These are phyloP conservation scores for Multifurca ochricompacta DNA, from an alignment of 768 basidiomycete genomes.

Conservation along the genomic window DNA sequence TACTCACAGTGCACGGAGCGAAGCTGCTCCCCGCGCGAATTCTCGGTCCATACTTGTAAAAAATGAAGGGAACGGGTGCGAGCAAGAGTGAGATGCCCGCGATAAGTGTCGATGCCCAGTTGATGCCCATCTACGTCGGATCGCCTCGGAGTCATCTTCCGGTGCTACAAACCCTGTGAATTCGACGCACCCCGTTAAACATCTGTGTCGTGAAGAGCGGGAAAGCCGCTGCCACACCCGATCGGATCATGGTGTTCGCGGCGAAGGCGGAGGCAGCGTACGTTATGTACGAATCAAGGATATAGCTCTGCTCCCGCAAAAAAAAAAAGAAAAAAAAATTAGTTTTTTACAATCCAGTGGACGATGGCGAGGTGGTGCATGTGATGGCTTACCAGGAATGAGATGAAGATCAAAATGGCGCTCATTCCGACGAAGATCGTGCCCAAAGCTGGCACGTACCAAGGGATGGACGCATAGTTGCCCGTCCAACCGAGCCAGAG, in stretches of 20 bases:
- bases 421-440: constrained; percentile 16
- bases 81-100: constrained; percentile 17
- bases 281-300: constrained; percentile 19
- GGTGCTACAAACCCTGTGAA: constrained; percentile 10
- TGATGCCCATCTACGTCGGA: constrained; percentile 7
- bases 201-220: constrained; percentile 30
- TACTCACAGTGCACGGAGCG: constrained; percentile 27
- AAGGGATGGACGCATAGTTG: constrained; percentile 12
- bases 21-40: constrained; percentile 47
- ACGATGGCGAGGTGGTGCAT: neutral
- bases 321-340: too few species aligned
- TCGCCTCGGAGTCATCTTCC: too few species aligned
- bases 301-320: too few species aligned
- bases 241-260: too few species aligned
- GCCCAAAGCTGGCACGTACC: constrained; percentile 19
- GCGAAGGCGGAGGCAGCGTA: too few species aligned
- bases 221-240: constrained; percentile 21
- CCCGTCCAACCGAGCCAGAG: constrained; percentile 27
- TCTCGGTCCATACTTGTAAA: constrained; percentile 52
- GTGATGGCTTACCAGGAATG: constrained; percentile 18
- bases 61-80: constrained; percentile 28
- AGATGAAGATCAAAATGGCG: constrained; percentile 17
- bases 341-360: neutral
- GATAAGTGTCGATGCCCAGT: constrained; percentile 23
- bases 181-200: constrained; percentile 23